A percentile compares a stretch with the other conserved stretches of the same genome.
Evolutionary conservation across 805 yeast genomes (phyloP).

Genomic region (Starmerella stellata): DNA sequence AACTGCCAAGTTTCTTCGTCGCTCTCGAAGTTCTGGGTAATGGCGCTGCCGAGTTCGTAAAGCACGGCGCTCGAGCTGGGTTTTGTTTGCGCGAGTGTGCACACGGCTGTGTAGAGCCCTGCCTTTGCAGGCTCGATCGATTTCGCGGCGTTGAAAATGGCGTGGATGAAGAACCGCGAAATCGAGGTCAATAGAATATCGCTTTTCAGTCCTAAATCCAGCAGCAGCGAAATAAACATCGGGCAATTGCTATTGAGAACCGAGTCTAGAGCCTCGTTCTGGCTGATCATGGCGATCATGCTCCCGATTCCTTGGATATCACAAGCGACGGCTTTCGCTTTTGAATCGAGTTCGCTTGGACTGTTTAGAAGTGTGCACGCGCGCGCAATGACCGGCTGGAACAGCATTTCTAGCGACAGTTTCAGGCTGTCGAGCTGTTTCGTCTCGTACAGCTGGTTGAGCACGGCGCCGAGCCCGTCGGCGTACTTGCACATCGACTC

Average conservation of each 20-base stretch:
- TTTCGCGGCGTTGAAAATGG: conserved; percentile 10
- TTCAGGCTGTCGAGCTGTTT: conserved; percentile 23
- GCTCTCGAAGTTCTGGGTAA: conserved; percentile 12
- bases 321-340: conserved; percentile 6
- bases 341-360: background rate
- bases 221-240: background rate
- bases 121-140: conserved; percentile 6
- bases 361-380: conserved; percentile 20
- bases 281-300: conserved; percentile 44
- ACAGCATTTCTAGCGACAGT: conserved; percentile 45
- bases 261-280: conserved; percentile 8
- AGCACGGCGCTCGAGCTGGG: conserved; percentile 7
- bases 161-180: conserved; percentile 10
- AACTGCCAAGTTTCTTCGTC: conserved; percentile 45
- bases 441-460: conserved; percentile 18
- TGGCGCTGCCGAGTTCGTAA: conserved; percentile 11
- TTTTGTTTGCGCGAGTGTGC: background rate
- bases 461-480: conserved; percentile 76
- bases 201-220: conserved; percentile 3
- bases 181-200: conserved; percentile 7
- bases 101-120: conserved; percentile 4
- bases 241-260: background rate
- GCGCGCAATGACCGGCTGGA: conserved; percentile 47
- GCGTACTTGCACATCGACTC: conserved; percentile 61
- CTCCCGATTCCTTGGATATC: conserved; percentile 38